Percentiles rank a stretch among this genome's conserved stretches.
phyloP scores from a whole-genome alignment of 2,329 filamentous ascomycete species.

The Orbilia brochopaga region DNA sequence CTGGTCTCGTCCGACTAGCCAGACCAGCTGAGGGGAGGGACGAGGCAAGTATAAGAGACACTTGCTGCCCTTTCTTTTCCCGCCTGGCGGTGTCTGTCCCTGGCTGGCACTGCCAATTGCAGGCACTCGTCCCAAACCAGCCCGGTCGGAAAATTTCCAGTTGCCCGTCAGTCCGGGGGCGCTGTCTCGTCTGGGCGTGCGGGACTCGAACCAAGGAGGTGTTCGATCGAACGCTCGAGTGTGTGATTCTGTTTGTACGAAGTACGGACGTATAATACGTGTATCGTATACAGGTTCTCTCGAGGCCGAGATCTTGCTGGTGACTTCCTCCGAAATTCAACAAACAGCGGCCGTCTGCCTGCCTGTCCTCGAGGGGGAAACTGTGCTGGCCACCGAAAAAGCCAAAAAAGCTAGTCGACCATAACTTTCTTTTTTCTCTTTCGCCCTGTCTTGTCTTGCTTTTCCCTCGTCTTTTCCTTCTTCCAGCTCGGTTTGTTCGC shows the following conservation, averaged over 20 bases:
- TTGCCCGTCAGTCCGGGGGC: conserved; percentile 1
- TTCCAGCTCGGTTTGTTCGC: conserved; percentile 2
- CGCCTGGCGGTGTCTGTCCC: conserved; percentile 34
- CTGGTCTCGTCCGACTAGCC: conserved; percentile 8
- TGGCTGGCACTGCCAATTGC: conserved; percentile 49
- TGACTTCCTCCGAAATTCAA: background rate
- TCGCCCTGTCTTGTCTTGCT: conserved; percentile 1
- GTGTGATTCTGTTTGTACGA: too few relatives aligned
- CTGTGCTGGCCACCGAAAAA: background rate
- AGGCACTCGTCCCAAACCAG: conserved; percentile 38
- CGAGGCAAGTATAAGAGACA: conserved; percentile 49
- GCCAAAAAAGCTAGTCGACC: background rate
- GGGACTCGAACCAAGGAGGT: too few relatives aligned
- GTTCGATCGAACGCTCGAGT: background rate
- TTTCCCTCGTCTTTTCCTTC: conserved; percentile 6
- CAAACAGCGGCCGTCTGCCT: background rate
- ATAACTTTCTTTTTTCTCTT: conserved; percentile 5
- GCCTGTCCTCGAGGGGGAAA: conserved; percentile 17
- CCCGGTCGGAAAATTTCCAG: conserved; percentile 49
- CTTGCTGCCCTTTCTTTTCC: background rate
- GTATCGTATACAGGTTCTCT: too few relatives aligned
- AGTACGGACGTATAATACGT: too few relatives aligned
- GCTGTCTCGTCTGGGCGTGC: conserved; percentile 3
- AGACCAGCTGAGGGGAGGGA: conserved; percentile 49
- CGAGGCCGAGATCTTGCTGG: conserved; percentile 4